Evolutionary conservation across 208 protist species (phyloP).

Genomic region (Acanthamoeba royreba): DNA sequence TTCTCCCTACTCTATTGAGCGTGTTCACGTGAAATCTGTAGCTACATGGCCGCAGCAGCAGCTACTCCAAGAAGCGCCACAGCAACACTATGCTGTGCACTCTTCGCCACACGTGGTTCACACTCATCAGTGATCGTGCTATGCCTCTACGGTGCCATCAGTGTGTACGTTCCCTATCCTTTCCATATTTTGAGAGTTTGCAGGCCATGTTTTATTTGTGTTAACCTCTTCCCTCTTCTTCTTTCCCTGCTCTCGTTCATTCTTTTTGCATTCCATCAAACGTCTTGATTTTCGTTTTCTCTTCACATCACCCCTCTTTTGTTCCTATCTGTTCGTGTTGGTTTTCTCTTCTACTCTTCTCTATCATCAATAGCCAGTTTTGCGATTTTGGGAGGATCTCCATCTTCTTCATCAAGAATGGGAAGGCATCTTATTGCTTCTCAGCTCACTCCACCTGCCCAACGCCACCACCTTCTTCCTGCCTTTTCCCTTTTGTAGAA

Average conservation of each 20-base stretch:
- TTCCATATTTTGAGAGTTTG: no score
- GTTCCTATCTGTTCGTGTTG: background rate
- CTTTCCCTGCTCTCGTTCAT: background rate
- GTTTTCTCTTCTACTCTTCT: background rate
- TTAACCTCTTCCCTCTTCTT: background rate
- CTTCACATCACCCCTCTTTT: background rate
- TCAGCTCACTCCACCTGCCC: no score
- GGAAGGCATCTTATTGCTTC: no score
- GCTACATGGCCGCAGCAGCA: background rate
- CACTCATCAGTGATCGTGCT: background rate
- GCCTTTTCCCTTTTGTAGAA: no score
- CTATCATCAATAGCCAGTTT: background rate
- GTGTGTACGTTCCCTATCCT: no score
- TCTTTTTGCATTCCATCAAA: background rate
- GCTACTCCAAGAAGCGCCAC: background rate
- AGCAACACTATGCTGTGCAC: no score
- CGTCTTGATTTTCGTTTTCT: background rate
- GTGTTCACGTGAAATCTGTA: background rate
- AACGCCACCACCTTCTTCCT: no score
- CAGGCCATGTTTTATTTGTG: background rate
- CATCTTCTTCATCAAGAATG: background rate
- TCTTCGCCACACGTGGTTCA: background rate
- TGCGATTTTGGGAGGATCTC: background rate
- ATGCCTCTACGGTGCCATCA: no score
- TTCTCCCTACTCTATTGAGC: background rate